These are phyloP conservation scores for Trypanosoma congolense DNA, from an alignment of 208 protist species.

Conservation along the genomic window DNA sequence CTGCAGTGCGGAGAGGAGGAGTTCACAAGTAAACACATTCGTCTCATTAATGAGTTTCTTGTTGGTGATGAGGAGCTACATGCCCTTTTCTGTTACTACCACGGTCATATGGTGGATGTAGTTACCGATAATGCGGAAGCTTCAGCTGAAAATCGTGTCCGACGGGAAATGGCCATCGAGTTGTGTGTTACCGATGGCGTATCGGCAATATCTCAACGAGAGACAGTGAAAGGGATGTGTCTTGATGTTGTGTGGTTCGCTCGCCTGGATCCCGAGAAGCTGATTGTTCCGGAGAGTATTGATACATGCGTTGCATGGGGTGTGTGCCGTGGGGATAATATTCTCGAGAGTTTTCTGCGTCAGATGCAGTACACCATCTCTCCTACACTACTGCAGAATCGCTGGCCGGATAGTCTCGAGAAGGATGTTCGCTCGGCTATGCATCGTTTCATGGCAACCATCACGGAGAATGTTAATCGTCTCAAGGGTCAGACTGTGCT, in stretches of 20 bases:
- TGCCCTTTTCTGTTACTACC: conserved; percentile 76
- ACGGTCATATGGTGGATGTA: background rate
- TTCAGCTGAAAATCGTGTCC: background rate
- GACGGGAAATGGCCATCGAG: background rate
- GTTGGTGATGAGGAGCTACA: conserved; percentile 72
- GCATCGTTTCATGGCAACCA: conserved; percentile 96
- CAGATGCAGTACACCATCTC: conserved; percentile 72
- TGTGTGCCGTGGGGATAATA: conserved; percentile 41
- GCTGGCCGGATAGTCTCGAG: conserved; percentile 94
- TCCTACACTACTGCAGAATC: conserved; percentile 82
- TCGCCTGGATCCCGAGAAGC: conserved; percentile 68
- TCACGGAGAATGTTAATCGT: conserved; percentile 94
- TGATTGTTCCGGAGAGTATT: conserved; percentile 85
- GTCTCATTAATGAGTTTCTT: conserved; percentile 77
- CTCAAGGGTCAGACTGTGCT: conserved; percentile 94
- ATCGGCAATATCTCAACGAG: conserved; percentile 31
- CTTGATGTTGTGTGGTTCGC: conserved; percentile 72
- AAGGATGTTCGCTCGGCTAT: conserved; percentile 93
- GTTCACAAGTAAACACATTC: conserved; percentile 40
- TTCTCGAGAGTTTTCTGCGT: conserved; percentile 88
- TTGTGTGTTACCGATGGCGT: conserved; percentile 26
- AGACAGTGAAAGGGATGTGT: conserved; percentile 29
- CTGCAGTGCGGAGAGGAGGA: conserved; percentile 43
- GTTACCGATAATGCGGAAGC: background rate
- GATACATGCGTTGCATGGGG: conserved; percentile 81